Percentiles rank a stretch among this genome's conserved stretches.
Evolutionary conservation across 2,329 filamentous ascomycete species (phyloP).

Genomic region (Xylariaceae sp.): DNA sequence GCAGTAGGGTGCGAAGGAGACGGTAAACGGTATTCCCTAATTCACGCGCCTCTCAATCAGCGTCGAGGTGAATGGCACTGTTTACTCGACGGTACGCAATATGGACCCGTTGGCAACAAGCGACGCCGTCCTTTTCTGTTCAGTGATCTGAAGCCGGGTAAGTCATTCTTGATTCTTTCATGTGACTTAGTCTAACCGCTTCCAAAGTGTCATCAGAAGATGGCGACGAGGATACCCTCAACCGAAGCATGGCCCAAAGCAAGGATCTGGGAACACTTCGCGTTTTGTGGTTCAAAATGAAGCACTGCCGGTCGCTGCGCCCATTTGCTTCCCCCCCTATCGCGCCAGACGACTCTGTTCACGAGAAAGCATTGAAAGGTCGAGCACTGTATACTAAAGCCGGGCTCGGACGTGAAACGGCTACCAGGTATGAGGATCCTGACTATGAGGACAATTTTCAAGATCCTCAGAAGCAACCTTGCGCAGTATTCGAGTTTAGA

Average conservation of each 20-base stretch:
- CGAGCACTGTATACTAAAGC: background rate
- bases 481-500: conserved; percentile 9
- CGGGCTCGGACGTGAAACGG: background rate
- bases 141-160: too few relatives aligned
- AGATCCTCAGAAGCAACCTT: conserved; percentile 4
- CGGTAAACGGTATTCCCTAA: background rate
- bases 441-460: background rate
- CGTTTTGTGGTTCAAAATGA: background rate
- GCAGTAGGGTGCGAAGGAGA: background rate
- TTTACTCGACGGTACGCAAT: too few relatives aligned
- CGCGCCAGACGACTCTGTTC: background rate
- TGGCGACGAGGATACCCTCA: background rate
- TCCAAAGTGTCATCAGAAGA: too few relatives aligned
- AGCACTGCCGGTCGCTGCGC: too few relatives aligned
- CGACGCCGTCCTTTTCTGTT: too few relatives aligned
- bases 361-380: background rate
- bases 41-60: too few relatives aligned
- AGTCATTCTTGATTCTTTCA: too few relatives aligned
- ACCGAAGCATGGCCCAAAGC: background rate
- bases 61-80: too few relatives aligned
- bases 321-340: too few relatives aligned
- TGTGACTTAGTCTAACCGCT: too few relatives aligned
- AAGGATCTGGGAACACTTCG: background rate
- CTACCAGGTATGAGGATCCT: background rate
- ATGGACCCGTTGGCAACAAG: too few relatives aligned